Conservation (phyloP, 805 yeast species). For the Saturnispora galanensis region DNA sequence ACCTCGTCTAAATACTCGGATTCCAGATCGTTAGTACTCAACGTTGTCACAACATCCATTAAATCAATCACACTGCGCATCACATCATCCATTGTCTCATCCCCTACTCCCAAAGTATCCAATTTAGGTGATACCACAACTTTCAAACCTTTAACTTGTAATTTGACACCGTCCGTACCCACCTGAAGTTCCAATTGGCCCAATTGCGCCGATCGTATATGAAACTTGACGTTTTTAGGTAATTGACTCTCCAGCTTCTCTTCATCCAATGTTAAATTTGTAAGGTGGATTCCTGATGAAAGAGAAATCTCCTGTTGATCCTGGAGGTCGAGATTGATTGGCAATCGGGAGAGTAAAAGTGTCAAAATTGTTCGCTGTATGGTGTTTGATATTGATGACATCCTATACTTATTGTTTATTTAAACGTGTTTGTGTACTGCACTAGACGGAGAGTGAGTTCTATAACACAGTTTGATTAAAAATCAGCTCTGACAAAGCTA, state of each 20-base stretch:
- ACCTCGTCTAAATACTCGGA: constrained; percentile 13
- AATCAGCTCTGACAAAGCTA: too few relatives aligned
- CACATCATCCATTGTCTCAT: constrained; percentile 51
- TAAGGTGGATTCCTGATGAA: constrained; percentile 7
- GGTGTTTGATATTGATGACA: constrained; percentile 12
- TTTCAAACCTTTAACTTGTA: constrained; percentile 1
- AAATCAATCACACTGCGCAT: constrained; percentile 47
- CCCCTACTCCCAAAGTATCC: constrained; percentile 3
- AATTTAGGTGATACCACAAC: constrained; percentile 9
- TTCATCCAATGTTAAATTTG: constrained; percentile 11
- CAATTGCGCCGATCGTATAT: constrained; percentile 10
- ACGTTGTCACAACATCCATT: constrained; percentile 30
- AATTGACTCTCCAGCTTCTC: constrained; percentile 11
- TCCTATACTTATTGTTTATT: neutral
- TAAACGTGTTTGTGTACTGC: neutral
- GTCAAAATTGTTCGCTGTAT: constrained; percentile 11
- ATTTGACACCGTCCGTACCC: constrained; percentile 9
- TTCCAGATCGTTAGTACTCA: constrained; percentile 1
- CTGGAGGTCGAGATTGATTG: constrained; percentile 11
- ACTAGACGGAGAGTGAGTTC: neutral
- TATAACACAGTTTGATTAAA: too few relatives aligned
- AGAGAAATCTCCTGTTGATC: constrained; percentile 9
- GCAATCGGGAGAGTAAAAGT: constrained; percentile 10
- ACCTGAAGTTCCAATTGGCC: constrained; percentile 8
- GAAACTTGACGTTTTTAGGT: constrained; percentile 9